These are phyloP conservation scores for Penicillium taxi DNA, from an alignment of 495 filamentous ascomycete species.

Conservation along the genomic window DNA sequence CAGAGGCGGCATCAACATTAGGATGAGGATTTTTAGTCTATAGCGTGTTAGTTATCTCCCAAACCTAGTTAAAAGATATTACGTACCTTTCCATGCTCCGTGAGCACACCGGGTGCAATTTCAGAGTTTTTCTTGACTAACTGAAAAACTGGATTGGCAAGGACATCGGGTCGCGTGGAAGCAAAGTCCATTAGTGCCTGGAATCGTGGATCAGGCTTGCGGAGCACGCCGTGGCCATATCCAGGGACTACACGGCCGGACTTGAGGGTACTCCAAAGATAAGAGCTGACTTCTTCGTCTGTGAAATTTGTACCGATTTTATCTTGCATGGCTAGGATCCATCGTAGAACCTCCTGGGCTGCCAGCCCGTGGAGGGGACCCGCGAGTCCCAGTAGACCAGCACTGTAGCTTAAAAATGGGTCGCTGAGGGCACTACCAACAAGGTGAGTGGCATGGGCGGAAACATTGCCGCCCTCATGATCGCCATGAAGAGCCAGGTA, in stretches of 20 bases:
- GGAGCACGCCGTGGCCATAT: slow-evolving; percentile 96
- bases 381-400: slow-evolving; percentile 89
- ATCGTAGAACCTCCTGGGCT: slow-evolving; percentile 94
- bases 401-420: slow-evolving; percentile 91
- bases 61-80: neutral
- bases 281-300: slow-evolving; percentile 70
- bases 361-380: slow-evolving; percentile 93
- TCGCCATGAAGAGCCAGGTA: slow-evolving; percentile 97
- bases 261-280: slow-evolving; percentile 88
- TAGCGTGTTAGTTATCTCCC: slow-evolving; percentile 9
- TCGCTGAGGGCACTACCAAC: slow-evolving; percentile 94
- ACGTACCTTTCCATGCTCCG: slow-evolving; percentile 77
- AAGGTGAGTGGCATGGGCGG: slow-evolving; percentile 92
- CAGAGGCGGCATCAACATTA: slow-evolving; percentile 87
- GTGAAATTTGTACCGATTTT: slow-evolving; percentile 70
- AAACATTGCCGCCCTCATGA: slow-evolving; percentile 97
- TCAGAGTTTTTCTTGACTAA: slow-evolving; percentile 81
- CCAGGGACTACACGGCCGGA: slow-evolving; percentile 92
- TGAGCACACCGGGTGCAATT: slow-evolving; percentile 77
- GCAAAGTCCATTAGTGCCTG: slow-evolving; percentile 96
- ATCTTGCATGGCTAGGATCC: slow-evolving; percentile 90
- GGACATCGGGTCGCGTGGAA: slow-evolving; percentile 70
- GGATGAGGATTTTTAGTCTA: slow-evolving; percentile 96
- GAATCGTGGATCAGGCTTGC: slow-evolving; percentile 95
- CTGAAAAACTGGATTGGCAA: slow-evolving; percentile 80